Percentiles rank a stretch among this genome's conserved stretches.
Conservation (phyloP, 2,329 filamentous ascomycete species). For the Ascochyta viciae-villosae region DNA sequence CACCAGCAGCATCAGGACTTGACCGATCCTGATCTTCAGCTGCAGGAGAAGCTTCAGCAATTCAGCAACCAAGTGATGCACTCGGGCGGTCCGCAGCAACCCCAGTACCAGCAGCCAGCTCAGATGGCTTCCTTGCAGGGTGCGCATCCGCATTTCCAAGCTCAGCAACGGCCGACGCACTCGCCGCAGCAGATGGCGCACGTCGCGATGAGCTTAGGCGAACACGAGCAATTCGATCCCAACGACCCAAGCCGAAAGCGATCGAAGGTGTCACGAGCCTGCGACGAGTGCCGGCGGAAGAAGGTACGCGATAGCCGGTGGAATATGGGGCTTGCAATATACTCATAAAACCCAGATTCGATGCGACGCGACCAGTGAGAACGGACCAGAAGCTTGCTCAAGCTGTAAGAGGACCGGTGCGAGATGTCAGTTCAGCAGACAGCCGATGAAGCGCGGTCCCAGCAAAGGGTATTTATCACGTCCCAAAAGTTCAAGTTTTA, state of each 20-base stretch:
- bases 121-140: conserved; percentile 37
- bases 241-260: conserved; percentile 48
- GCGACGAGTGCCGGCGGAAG: conserved; percentile 52
- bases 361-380: conserved; percentile 51
- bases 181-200: conserved; percentile 51
- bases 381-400: conserved; percentile 50
- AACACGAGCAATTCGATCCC: conserved; percentile 43
- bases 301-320: conserved; percentile 39
- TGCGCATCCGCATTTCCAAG: conserved; percentile 47
- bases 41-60: conserved; percentile 47
- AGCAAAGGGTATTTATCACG: conserved; percentile 47
- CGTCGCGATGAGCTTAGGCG: conserved; percentile 48
- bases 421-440: conserved; percentile 51
- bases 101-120: conserved; percentile 38
- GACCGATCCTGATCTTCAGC: conserved; percentile 42
- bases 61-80: conserved; percentile 46
- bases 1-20: conserved; percentile 42
- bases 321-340: not conserved
- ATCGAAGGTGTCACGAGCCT: conserved; percentile 52
- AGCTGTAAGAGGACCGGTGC: conserved; percentile 51
- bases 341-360: conserved; percentile 38
- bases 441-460: conserved; percentile 52
- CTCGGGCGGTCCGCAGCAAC: conserved; percentile 31
- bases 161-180: conserved; percentile 44
- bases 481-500: not conserved